Evolutionary conservation across 140 eudicot genomes (phyloP).

Genomic region (Oenanthe javanica): DNA sequence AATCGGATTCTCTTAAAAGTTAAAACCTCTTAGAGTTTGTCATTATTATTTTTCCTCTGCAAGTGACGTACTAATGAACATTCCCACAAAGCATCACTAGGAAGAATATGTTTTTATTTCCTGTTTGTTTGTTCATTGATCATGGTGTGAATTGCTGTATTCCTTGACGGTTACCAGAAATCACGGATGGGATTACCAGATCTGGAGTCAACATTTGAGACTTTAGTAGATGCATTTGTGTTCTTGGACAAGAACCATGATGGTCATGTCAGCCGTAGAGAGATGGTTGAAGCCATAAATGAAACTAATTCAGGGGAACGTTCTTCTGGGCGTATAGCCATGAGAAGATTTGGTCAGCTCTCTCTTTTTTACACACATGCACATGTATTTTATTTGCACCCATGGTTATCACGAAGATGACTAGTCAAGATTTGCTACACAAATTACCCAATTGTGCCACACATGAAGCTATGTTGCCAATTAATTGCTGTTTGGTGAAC

Average conservation of each 20-base stretch:
- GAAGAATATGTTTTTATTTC: neutral
- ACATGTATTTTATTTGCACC: neutral
- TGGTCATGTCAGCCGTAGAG: slow-evolving; percentile 87
- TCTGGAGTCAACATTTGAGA: slow-evolving; percentile 77
- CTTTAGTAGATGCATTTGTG: slow-evolving; percentile 81
- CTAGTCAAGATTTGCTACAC: neutral
- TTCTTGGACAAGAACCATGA: slow-evolving; percentile 85
- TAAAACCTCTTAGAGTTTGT: neutral
- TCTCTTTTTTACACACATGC: neutral
- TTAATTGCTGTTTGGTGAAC: neutral
- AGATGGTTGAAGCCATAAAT: slow-evolving; percentile 77
- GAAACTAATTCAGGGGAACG: slow-evolving; percentile 66
- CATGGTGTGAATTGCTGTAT: neutral
- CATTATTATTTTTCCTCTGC: neutral
- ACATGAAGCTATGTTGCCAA: too few species aligned
- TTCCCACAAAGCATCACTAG: neutral
- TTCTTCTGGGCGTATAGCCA: slow-evolving; percentile 81
- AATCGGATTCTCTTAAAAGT: neutral
- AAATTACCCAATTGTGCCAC: neutral
- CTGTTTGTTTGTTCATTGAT: neutral
- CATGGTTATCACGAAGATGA: neutral
- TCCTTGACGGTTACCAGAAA: slow-evolving; percentile 32
- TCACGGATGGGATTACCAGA: slow-evolving; percentile 66
- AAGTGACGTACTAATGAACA: neutral
- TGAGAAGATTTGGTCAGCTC: slow-evolving; percentile 85